Evolutionary conservation across 2,329 filamentous ascomycete genomes (phyloP).

Genomic region (Sporothrix euskadiensis): DNA sequence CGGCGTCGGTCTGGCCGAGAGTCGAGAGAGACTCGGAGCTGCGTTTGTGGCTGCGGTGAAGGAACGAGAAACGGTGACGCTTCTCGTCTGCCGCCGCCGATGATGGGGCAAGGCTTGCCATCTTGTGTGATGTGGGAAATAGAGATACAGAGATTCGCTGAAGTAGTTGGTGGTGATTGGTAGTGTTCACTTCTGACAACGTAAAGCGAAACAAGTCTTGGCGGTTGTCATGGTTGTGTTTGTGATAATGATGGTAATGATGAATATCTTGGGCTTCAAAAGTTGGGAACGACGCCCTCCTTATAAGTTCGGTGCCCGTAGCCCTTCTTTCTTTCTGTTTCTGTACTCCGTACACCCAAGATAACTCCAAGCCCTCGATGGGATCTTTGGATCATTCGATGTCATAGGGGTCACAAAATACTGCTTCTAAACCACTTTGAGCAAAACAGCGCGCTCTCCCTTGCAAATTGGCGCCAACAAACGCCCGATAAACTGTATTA

Average conservation of each 20-base stretch:
- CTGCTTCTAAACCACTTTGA: conserved; percentile 12
- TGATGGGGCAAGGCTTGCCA: conserved; percentile 9
- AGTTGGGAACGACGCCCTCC: not conserved
- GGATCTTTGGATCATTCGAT: not conserved
- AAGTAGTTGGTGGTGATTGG: not conserved
- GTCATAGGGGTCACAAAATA: not conserved
- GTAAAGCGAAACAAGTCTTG: not conserved
- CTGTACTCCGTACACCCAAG: not conserved
- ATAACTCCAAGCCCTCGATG: not conserved
- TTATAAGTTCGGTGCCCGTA: not conserved
- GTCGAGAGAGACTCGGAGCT: not conserved
- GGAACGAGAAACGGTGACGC: conserved; percentile 10
- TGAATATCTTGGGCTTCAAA: not conserved
- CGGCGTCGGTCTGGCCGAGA: not conserved
- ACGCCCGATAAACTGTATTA: not conserved
- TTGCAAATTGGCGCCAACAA: not conserved
- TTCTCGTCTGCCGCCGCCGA: not conserved
- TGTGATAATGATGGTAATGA: not conserved
- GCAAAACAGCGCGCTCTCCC: not conserved
- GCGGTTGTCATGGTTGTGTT: not conserved
- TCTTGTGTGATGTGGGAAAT: not conserved
- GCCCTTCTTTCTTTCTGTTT: not conserved
- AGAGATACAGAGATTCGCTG: not conserved
- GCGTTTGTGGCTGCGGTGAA: conserved; percentile 4
- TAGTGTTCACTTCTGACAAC: not conserved